A percentile compares a stretch with the other conserved stretches of the same genome.
Evolutionary conservation across 768 basidiomycete species (phyloP).

Genomic region (Termitomyces sp.): DNA sequence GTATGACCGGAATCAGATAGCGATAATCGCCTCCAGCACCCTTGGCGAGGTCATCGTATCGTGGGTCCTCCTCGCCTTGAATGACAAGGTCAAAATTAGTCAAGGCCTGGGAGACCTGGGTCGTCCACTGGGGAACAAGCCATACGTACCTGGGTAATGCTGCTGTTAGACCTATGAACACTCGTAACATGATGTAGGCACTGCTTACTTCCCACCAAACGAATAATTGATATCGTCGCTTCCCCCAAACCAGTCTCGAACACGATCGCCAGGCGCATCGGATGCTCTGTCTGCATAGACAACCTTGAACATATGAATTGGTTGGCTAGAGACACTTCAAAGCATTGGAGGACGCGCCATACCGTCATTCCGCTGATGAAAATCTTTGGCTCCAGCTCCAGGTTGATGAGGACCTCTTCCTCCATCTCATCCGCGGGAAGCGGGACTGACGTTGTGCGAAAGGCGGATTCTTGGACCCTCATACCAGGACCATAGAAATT

Average conservation of each 20-base stretch:
- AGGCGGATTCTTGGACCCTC: background rate
- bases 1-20: background rate
- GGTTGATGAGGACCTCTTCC: background rate
- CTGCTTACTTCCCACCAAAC: background rate
- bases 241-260: background rate
- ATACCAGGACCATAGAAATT: background rate
- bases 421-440: background rate
- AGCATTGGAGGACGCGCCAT: background rate
- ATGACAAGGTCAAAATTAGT: background rate
- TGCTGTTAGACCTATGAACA: background rate
- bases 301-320: background rate
- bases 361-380: background rate
- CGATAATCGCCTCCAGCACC: background rate
- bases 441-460: background rate
- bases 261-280: conserved; percentile 1
- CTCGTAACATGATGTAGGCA: background rate
- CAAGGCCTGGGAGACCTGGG: background rate
- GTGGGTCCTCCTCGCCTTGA: background rate
- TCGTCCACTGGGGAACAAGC: conserved; percentile 1
- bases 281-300: background rate
- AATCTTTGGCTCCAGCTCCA: background rate
- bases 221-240: conserved; percentile 1
- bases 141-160: background rate
- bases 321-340: background rate
- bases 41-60: background rate